A percentile compares a stretch with the other conserved stretches of the same genome.
Conservation (phyloP, 2,329 filamentous ascomycete genomes). For the Alternaria conjuncta region DNA sequence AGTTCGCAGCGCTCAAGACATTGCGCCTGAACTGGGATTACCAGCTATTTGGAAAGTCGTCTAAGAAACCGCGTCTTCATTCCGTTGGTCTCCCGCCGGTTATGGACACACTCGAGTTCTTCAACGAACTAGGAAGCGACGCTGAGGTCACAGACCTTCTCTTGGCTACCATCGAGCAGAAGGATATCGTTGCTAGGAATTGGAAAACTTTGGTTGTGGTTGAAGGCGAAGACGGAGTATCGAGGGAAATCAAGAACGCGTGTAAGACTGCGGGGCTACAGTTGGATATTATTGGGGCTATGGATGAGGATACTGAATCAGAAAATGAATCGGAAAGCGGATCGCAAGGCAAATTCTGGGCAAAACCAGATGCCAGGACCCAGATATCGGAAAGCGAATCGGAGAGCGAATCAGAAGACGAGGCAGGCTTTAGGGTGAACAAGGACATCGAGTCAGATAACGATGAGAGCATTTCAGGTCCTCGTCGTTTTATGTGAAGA, state of each 20-base stretch:
- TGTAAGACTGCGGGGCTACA: constrained; percentile 29
- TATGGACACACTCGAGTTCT: constrained; percentile 39
- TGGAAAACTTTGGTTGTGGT: constrained; percentile 35
- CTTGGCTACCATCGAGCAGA: constrained; percentile 34
- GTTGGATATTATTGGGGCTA: constrained; percentile 59
- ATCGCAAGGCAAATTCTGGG: neutral
- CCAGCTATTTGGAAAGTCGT: constrained; percentile 41
- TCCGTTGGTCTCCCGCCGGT: constrained; percentile 39
- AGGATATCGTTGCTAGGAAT: constrained; percentile 31
- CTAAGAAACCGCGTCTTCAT: constrained; percentile 39
- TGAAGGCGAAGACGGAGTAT: constrained; percentile 32
- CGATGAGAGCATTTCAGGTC: neutral
- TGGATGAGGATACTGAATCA: constrained; percentile 15
- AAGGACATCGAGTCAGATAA: neutral
- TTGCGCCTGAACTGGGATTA: constrained; percentile 42
- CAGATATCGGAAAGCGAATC: neutral
- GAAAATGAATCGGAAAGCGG: neutral
- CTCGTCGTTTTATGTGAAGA: neutral
- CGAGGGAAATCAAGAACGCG: constrained; percentile 30
- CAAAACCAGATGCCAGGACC: neutral
- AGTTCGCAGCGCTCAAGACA: constrained; percentile 33
- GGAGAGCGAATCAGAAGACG: neutral
- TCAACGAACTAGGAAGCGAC: constrained; percentile 42
- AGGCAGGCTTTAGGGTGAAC: neutral
- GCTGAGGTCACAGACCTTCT: constrained; percentile 38